Conservation (phyloP, 257 asterid species). For the Fraxinus cuspidata region DNA sequence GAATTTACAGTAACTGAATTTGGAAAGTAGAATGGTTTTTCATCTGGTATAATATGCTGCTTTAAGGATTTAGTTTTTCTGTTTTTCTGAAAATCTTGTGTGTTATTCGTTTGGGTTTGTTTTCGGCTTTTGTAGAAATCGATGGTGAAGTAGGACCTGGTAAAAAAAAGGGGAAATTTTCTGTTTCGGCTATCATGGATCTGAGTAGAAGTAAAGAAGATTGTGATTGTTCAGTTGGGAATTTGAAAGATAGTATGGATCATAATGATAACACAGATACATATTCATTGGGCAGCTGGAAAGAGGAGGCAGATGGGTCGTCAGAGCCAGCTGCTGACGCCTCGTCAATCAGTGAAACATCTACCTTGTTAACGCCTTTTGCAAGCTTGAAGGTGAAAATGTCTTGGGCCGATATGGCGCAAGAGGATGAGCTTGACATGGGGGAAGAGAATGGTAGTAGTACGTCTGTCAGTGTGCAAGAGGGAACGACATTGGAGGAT, state of each 20-base stretch:
- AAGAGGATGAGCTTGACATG: conserved; percentile 73
- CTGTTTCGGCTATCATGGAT: conserved; percentile 37
- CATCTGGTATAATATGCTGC: neutral
- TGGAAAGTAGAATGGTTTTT: neutral
- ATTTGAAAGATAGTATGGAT: conserved; percentile 46
- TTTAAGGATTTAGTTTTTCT: neutral
- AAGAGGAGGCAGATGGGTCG: conserved; percentile 52
- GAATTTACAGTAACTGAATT: neutral
- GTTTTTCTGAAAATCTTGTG: neutral
- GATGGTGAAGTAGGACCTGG: conserved; percentile 26
- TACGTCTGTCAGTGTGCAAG: conserved; percentile 25
- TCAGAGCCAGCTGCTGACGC: conserved; percentile 37
- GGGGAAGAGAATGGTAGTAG: conserved; percentile 43
- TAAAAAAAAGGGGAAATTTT: conserved; percentile 28
- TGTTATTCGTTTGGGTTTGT: neutral
- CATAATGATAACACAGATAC: conserved; percentile 55
- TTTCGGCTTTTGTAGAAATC: conserved; percentile 23
- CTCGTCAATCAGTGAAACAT: conserved; percentile 36
- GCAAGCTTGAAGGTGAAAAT: conserved; percentile 36
- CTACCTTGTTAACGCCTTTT: conserved; percentile 34
- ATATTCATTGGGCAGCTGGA: conserved; percentile 71
- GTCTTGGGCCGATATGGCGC: conserved; percentile 97
- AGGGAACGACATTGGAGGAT: conserved; percentile 35
- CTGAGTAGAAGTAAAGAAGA: conserved; percentile 37
- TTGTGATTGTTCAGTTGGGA: conserved; percentile 46